phyloP scores from a whole-genome alignment of 495 filamentous ascomycete species.

The Hyaloscypha variabilis region DNA sequence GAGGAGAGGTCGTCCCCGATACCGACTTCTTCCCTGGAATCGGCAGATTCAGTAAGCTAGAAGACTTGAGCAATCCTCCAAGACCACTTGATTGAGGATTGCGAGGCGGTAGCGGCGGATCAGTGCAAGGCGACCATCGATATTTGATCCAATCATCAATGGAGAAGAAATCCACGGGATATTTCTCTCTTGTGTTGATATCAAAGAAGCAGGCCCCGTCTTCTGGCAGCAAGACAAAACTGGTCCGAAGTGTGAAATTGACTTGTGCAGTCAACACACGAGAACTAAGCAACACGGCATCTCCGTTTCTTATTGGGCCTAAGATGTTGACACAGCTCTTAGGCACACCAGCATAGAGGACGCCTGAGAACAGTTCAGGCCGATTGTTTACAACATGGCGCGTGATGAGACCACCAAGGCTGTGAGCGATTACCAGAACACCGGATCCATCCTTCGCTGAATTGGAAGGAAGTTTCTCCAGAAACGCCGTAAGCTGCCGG shows the following conservation, averaged over 20 bases:
- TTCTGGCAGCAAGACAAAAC: slow-evolving; percentile 83
- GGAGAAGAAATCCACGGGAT: slow-evolving; percentile 85
- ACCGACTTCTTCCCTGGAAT: slow-evolving; percentile 31
- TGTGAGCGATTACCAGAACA: slow-evolving; percentile 84
- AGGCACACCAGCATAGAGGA: slow-evolving; percentile 84
- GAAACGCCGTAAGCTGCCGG: slow-evolving; percentile 64
- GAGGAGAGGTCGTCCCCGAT: slow-evolving; percentile 14
- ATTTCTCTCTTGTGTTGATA: slow-evolving; percentile 77
- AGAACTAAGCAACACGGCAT: slow-evolving; percentile 87
- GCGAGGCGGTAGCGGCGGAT: slow-evolving; percentile 54
- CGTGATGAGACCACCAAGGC: slow-evolving; percentile 86
- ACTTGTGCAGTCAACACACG: slow-evolving; percentile 92
- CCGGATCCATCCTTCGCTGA: slow-evolving; percentile 47
- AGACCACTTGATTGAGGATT: slow-evolving; percentile 17
- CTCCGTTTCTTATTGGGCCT: slow-evolving; percentile 86
- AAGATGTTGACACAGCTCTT: slow-evolving; percentile 89
- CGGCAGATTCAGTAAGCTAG: slow-evolving; percentile 28
- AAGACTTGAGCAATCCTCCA: slow-evolving; percentile 24
- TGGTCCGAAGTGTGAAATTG: slow-evolving; percentile 89
- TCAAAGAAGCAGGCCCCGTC: slow-evolving; percentile 89
- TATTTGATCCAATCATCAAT: slow-evolving; percentile 78
- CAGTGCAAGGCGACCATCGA: slow-evolving; percentile 76
- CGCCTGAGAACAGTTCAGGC: slow-evolving; percentile 85
- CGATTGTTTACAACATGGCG: slow-evolving; percentile 87
- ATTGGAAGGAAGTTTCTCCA: slow-evolving; percentile 79